Evolutionary conservation across 352 stramenopile genomes (phyloP).

Genomic region (Globisporangium irregulare): DNA sequence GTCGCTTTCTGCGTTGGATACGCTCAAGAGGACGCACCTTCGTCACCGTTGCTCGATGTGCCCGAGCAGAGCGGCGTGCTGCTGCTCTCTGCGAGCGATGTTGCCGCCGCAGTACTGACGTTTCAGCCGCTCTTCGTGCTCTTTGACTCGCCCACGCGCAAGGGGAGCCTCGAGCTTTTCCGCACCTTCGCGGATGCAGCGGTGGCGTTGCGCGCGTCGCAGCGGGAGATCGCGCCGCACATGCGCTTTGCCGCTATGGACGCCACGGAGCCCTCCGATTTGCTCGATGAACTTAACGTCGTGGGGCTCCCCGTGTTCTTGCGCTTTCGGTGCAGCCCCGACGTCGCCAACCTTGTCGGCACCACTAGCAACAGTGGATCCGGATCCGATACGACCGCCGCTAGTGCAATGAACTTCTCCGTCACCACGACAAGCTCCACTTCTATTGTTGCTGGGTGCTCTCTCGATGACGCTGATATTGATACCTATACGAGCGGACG

Average conservation of each 20-base stretch:
- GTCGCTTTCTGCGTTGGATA: background rate
- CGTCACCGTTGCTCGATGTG: background rate
- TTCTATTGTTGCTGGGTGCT: slow-evolving; percentile 9
- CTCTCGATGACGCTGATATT: slow-evolving; percentile 13
- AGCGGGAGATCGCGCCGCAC: slow-evolving; percentile 11
- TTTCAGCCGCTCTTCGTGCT: slow-evolving; percentile 41
- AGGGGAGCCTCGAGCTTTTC: slow-evolving; percentile 29
- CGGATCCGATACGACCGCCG: background rate
- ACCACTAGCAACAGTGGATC: background rate
- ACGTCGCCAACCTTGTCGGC: background rate
- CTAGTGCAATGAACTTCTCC: background rate
- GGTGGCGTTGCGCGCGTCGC: slow-evolving; percentile 20
- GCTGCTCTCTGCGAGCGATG: slow-evolving; percentile 23
- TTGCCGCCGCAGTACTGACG: slow-evolving; percentile 15
- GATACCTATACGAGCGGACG: slow-evolving; percentile 31
- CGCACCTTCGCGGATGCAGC: slow-evolving; percentile 31
- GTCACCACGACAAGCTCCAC: background rate
- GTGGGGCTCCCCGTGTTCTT: slow-evolving; percentile 30
- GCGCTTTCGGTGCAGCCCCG: slow-evolving; percentile 26
- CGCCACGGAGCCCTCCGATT: slow-evolving; percentile 14
- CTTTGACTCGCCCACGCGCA: slow-evolving; percentile 30
- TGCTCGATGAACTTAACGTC: slow-evolving; percentile 19
- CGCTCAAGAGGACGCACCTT: background rate
- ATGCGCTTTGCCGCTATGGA: slow-evolving; percentile 30
- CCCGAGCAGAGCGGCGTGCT: slow-evolving; percentile 29